Evolutionary conservation across 345 rosid species (phyloP).

Genomic region (Schrenkiella parvula): DNA sequence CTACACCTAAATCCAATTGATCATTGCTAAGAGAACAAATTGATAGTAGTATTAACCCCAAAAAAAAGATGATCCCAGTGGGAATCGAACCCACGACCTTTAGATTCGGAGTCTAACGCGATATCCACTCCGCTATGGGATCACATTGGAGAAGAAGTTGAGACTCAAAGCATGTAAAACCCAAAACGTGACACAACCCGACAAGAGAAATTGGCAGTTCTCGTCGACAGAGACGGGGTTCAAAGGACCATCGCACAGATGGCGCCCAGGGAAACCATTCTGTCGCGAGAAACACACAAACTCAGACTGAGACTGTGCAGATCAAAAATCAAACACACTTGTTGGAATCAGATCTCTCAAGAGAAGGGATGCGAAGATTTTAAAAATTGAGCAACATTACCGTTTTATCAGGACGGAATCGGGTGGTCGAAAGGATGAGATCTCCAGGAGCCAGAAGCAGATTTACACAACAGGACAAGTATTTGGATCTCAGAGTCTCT

Average conservation of each 20-base stretch:
- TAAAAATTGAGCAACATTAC: background rate
- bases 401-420: slow-evolving; percentile 7
- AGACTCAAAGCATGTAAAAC: slow-evolving; percentile 3
- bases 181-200: slow-evolving; percentile 26
- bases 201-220: slow-evolving; percentile 22
- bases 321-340: slow-evolving; percentile 6
- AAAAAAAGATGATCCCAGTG: slow-evolving; percentile 75
- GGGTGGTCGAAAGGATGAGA: slow-evolving; percentile 8
- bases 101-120: slow-evolving; percentile 99
- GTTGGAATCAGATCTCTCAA: slow-evolving; percentile 6
- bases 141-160: slow-evolving; percentile 23
- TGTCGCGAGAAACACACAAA: background rate
- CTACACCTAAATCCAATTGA: background rate
- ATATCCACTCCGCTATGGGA: slow-evolving; percentile 99
- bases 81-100: slow-evolving; percentile 99
- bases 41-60: background rate
- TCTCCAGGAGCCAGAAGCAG: slow-evolving; percentile 15
- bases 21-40: background rate
- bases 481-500: slow-evolving; percentile 13
- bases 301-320: slow-evolving; percentile 1
- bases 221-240: slow-evolving; percentile 20
- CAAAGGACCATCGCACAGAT: slow-evolving; percentile 19
- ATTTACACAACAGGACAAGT: slow-evolving; percentile 1
- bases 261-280: background rate
- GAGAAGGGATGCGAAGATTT: background rate